Evolutionary conservation across 73 alveolate species (phyloP), one percentile per base, ranked within the genome.

Genomic region (Paramecium sonneborni): DNA sequence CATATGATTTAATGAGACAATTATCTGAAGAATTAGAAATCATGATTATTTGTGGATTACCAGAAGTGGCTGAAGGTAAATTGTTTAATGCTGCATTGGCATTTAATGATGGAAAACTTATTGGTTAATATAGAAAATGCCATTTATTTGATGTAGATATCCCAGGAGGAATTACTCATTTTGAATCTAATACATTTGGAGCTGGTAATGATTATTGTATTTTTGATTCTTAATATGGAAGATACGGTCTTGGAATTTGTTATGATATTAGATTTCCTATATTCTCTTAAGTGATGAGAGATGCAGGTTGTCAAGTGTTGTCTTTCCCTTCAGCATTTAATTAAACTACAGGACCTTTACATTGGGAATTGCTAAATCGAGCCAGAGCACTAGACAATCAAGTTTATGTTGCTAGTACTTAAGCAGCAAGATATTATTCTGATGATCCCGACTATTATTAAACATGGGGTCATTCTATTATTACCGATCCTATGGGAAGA

Each of bases 181-280:
- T 86, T 43, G 99, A 97, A 93, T 95, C 98, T 89, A 99, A 97
- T 32, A 95, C 95, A 30, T 94, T 97, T 39, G 93, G 94, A 57
- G 96, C 97, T 1, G 99, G 99, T 5, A 82, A 93, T 38, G 82
- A 93, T 38, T 68, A 94, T 58, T 85, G 97, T 57, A 92, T 96
- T 38, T 94, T 97, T 84, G 96, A 97, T 39, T 97, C 99, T 37
- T 96, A 82, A 39, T 97, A 85, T 92, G 96, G 99, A 85, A 97
- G 97, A 82, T 96, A 96, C 87, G 99, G 99, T 0, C 56, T 97
- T 18, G 99, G 99, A 30, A 97, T 97, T 10, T 97, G 99, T 85
- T 97, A 97, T 92, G 99, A 97, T 92, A 92, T 97, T 57, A 93
- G 99, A 93, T 97, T 97, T 92, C 98, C 99, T 15, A 98, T 96